A percentile compares a stretch with the other conserved stretches of the same genome.
These are phyloP conservation scores for Chromosphaera perkinsii DNA, from an alignment of 208 protist species.

Conservation along the genomic window DNA sequence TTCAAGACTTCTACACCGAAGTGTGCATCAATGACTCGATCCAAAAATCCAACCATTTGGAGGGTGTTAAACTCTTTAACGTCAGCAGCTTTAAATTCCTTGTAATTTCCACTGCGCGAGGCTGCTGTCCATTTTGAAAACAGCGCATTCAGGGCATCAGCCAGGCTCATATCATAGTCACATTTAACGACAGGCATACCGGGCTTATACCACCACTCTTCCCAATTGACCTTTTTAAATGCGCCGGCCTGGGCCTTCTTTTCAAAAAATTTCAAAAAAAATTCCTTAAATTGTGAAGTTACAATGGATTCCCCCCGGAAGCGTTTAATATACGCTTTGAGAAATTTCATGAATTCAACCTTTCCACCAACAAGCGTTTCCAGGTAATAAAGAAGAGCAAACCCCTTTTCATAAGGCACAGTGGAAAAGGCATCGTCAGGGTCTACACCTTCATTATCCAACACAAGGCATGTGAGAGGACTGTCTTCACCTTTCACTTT, in stretches of 20 bases:
- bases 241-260: neutral
- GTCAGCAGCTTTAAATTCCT: neutral
- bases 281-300: constrained; percentile 49
- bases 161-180: neutral
- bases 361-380: constrained; percentile 51
- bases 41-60: neutral
- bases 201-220: neutral
- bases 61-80: neutral
- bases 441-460: constrained; percentile 45
- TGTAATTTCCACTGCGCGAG: neutral
- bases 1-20: neutral
- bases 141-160: neutral
- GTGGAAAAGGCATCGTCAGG: constrained; percentile 72
- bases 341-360: constrained; percentile 47
- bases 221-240: neutral
- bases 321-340: constrained; percentile 46
- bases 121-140: constrained; percentile 1
- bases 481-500: constrained; percentile 36
- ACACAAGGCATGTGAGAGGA: constrained; percentile 52
- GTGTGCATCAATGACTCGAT: neutral
- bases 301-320: constrained; percentile 48
- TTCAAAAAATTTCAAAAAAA: constrained; percentile 54
- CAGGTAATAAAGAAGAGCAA: constrained; percentile 63
- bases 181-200: neutral
- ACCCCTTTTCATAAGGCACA: constrained; percentile 70